Conservation (phyloP, 2,329 filamentous ascomycete genomes). For the Colletotrichum sojae region DNA sequence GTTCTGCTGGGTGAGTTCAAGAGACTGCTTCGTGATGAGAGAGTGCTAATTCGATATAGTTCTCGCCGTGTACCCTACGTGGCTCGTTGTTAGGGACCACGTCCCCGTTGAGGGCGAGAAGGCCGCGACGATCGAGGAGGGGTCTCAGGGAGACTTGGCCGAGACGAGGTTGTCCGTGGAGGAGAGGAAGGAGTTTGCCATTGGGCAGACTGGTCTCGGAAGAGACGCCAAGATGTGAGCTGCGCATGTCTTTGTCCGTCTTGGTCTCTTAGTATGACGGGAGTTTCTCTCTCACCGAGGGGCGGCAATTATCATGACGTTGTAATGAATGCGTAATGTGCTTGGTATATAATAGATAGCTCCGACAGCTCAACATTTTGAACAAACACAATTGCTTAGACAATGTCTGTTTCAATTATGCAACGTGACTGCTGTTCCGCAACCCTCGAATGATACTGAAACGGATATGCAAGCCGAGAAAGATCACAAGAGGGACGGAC, state of each 20-base stretch:
- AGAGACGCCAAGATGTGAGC: conserved; percentile 28
- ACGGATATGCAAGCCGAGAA: background rate
- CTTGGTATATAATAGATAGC: no score
- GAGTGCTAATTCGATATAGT: conserved; percentile 39
- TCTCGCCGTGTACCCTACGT: conserved; percentile 47
- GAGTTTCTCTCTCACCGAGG: no score
- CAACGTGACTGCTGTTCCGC: no score
- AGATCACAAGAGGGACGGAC: background rate
- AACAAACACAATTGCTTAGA: no score
- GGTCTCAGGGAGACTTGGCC: conserved; percentile 10
- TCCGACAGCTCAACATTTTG: no score
- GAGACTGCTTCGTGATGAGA: background rate
- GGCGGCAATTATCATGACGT: no score
- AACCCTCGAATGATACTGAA: no score
- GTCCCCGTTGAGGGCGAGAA: conserved; percentile 45
- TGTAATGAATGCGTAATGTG: no score
- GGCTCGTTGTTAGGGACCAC: conserved; percentile 50
- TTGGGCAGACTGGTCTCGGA: conserved; percentile 31
- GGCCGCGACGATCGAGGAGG: conserved; percentile 13
- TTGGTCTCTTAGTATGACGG: background rate
- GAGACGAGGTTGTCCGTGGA: conserved; percentile 24
- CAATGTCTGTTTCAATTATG: no score
- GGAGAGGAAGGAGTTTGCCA: conserved; percentile 26
- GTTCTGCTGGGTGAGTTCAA: conserved; percentile 53
- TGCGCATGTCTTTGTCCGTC: background rate